Evolutionary conservation across 2,329 filamentous ascomycete genomes (phyloP).

Genomic region (Rhynchosporium agropyri): DNA sequence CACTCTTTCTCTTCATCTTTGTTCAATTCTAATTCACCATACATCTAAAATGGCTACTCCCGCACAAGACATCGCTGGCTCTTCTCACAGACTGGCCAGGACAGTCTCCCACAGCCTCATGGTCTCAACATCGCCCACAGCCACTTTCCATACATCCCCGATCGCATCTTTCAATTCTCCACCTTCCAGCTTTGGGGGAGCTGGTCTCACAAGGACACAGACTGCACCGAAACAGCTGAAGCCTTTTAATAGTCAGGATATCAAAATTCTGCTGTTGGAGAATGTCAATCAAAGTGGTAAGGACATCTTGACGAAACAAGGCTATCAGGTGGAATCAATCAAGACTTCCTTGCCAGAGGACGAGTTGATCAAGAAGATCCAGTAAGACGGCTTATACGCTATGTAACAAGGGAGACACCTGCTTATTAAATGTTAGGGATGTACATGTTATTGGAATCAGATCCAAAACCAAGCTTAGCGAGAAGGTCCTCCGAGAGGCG

Average conservation of each 20-base stretch:
- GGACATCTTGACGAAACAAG: constrained; percentile 80
- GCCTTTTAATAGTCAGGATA: constrained; percentile 92
- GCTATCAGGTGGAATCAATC: constrained; percentile 91
- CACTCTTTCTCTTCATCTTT: neutral
- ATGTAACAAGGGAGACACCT: neutral
- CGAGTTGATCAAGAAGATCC: constrained; percentile 94
- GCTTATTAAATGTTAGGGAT: constrained; percentile 57
- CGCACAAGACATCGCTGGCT: constrained; percentile 53
- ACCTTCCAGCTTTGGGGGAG: constrained; percentile 61
- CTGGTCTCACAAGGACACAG: constrained; percentile 47
- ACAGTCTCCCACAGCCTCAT: constrained; percentile 62
- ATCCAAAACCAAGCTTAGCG: constrained; percentile 93
- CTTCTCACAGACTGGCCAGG: constrained; percentile 43
- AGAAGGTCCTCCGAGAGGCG: constrained; percentile 81
- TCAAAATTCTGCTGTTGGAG: constrained; percentile 93
- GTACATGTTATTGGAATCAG: constrained; percentile 98
- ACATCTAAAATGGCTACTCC: constrained; percentile 36
- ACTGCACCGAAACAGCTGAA: constrained; percentile 75
- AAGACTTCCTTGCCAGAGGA: constrained; percentile 91
- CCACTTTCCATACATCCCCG: constrained; percentile 69
- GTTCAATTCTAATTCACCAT: neutral
- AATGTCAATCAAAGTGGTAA: constrained; percentile 92
- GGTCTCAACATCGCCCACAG: constrained; percentile 73
- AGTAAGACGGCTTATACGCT: constrained; percentile 53
- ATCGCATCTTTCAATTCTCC: constrained; percentile 74